phyloP scores from a whole-genome alignment of 2,329 filamentous ascomycete genomes.

The Chalaropsis thielavioides region DNA sequence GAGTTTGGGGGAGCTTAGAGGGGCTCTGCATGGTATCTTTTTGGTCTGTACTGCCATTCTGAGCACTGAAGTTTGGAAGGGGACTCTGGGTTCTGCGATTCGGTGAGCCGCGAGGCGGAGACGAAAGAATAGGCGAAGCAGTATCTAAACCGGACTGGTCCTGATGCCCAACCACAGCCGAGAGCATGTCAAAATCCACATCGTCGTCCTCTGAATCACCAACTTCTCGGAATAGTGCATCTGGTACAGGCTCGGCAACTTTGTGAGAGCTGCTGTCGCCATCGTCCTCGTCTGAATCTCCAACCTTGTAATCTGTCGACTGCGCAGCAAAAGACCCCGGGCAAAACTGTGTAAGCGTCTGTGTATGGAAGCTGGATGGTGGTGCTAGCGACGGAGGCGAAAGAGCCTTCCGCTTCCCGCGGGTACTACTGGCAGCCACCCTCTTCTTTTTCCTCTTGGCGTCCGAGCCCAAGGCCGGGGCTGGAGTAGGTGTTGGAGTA shows the following conservation, averaged over 20 bases:
- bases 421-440: constrained; percentile 25
- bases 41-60: neutral
- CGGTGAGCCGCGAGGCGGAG: neutral
- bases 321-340: constrained; percentile 15
- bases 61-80: neutral
- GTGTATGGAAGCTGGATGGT: constrained; percentile 27
- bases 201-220: constrained; percentile 7
- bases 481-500: neutral
- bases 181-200: neutral
- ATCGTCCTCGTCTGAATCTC: constrained; percentile 29
- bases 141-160: neutral
- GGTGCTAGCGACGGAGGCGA: neutral
- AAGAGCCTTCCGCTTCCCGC: neutral
- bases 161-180: constrained; percentile 18
- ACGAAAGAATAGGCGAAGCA: neutral
- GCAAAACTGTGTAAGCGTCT: constrained; percentile 31
- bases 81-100: neutral
- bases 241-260: too few species aligned
- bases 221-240: neutral
- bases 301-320: constrained; percentile 20
- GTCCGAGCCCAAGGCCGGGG: neutral
- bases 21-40: neutral
- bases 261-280: constrained; percentile 4
- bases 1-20: constrained; percentile 30
- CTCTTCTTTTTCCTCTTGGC: constrained; percentile 12